These are phyloP conservation scores for Irpex rosettiformis DNA, from an alignment of 1,284 basidiomycete genomes.

Conservation along the genomic window DNA sequence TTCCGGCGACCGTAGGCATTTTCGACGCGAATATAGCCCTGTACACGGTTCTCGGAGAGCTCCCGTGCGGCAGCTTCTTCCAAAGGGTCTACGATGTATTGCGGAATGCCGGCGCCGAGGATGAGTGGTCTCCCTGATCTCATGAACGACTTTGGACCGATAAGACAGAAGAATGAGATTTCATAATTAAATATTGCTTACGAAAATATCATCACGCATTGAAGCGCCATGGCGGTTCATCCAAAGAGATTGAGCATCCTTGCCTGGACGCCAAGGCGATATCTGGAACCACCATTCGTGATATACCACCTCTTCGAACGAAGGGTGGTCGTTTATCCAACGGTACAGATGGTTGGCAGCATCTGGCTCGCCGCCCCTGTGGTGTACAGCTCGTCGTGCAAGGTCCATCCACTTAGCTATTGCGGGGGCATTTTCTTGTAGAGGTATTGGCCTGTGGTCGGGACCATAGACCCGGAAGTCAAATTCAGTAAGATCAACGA, in stretches of 20 bases:
- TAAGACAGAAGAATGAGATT: background rate
- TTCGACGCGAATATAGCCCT: constrained; percentile 51
- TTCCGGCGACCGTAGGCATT: constrained; percentile 58
- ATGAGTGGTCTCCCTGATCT: constrained; percentile 63
- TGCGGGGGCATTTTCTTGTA: constrained; percentile 27
- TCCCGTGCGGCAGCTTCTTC: constrained; percentile 48
- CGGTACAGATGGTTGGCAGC: constrained; percentile 50
- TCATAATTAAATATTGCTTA: constrained; percentile 18
- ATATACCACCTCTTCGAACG: constrained; percentile 54
- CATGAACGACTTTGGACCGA: constrained; percentile 50
- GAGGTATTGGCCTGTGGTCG: constrained; percentile 41
- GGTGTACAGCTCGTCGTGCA: constrained; percentile 44
- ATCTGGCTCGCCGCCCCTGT: constrained; percentile 58
- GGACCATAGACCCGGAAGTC: constrained; percentile 60
- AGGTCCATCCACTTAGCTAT: constrained; percentile 57
- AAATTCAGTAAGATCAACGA: constrained; percentile 64
- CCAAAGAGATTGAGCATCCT: constrained; percentile 25
- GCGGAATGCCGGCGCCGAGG: constrained; percentile 55
- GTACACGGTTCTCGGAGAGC: constrained; percentile 42
- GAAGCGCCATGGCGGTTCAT: constrained; percentile 30
- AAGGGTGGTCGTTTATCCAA: constrained; percentile 50
- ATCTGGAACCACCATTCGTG: constrained; percentile 57
- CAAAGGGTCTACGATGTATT: constrained; percentile 48
- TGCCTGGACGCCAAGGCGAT: constrained; percentile 41
- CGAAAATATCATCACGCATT: constrained; percentile 44